These are phyloP conservation scores for Verticillium klebahnii DNA, from an alignment of 2,329 filamentous ascomycete species.

Conservation along the genomic window DNA sequence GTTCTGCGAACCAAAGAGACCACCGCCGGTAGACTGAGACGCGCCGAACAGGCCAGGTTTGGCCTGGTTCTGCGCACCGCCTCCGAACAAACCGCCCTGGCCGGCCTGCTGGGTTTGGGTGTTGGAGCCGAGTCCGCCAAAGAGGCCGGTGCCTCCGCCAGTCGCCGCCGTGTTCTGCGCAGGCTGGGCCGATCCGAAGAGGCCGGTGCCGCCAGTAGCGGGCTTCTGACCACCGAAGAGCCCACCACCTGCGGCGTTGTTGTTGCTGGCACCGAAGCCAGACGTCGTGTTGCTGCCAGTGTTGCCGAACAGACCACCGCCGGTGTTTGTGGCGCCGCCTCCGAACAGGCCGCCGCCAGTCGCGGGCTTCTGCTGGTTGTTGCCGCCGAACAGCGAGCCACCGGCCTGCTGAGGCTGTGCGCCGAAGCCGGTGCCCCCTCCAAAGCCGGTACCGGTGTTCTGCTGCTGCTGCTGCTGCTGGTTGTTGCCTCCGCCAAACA, in stretches of 20 bases:
- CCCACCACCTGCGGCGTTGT: slow-evolving; percentile 26
- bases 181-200: slow-evolving; percentile 42
- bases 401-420: slow-evolving; percentile 16
- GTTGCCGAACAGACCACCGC: slow-evolving; percentile 35
- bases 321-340: slow-evolving; percentile 22
- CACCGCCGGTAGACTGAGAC: slow-evolving; percentile 34
- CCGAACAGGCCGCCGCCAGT: slow-evolving; percentile 11
- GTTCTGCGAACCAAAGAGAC: slow-evolving; percentile 50
- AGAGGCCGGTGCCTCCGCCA: slow-evolving; percentile 38
- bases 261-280: slow-evolving; percentile 38
- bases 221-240: slow-evolving; percentile 38
- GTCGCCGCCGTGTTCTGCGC: slow-evolving; percentile 23
- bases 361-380: slow-evolving; percentile 12
- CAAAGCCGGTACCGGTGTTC: slow-evolving; percentile 12
- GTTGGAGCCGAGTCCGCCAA: slow-evolving; percentile 36
- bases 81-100: slow-evolving; percentile 43
- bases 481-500: slow-evolving; percentile 28
- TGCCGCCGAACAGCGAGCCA: slow-evolving; percentile 21
- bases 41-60: slow-evolving; percentile 54
- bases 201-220: slow-evolving; percentile 33
- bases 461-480: slow-evolving; percentile 14
- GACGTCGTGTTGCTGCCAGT: slow-evolving; percentile 20
- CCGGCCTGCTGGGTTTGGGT: slow-evolving; percentile 31
- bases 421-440: slow-evolving; percentile 19
- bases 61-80: slow-evolving; percentile 44